phyloP scores from a whole-genome alignment of 371 early-diverging fungal genomes.

The Syncephalastrum racemosum region DNA sequence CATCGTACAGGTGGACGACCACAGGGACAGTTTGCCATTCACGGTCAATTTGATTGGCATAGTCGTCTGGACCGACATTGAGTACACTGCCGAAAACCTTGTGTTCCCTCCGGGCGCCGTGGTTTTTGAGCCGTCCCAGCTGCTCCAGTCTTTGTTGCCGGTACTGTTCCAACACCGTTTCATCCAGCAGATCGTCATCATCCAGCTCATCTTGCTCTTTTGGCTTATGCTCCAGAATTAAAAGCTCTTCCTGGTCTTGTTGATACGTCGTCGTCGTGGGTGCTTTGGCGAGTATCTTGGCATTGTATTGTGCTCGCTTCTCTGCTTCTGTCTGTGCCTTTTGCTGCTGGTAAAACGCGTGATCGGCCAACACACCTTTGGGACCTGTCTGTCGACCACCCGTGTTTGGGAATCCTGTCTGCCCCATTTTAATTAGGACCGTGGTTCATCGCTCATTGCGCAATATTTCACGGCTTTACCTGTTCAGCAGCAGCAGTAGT shows the following conservation, averaged over 20 bases:
- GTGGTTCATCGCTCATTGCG: background rate
- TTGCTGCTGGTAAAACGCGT: slow-evolving; percentile 38
- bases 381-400: slow-evolving; percentile 57
- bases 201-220: slow-evolving; percentile 25
- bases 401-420: background rate
- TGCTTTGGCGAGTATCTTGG: slow-evolving; percentile 39
- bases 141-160: slow-evolving; percentile 41
- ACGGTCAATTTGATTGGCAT: slow-evolving; percentile 47
- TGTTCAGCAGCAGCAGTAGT: background rate
- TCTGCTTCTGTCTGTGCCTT: slow-evolving; percentile 22
- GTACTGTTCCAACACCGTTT: slow-evolving; percentile 35
- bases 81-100: slow-evolving; percentile 43
- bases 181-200: slow-evolving; percentile 22
- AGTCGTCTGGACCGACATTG: slow-evolving; percentile 40
- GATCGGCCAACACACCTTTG: slow-evolving; percentile 60
- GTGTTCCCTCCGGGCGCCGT: slow-evolving; percentile 23
- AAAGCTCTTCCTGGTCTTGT: slow-evolving; percentile 35
- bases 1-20: slow-evolving; percentile 50
- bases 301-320: slow-evolving; percentile 34
- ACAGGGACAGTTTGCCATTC: slow-evolving; percentile 46
- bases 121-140: slow-evolving; percentile 29
- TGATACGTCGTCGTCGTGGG: slow-evolving; percentile 46
- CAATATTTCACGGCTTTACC: background rate
- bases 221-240: slow-evolving; percentile 22
- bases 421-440: too few species aligned